phyloP scores from a whole-genome alignment of 139 green algal species.

The Chlamydomonas sp. region DNA sequence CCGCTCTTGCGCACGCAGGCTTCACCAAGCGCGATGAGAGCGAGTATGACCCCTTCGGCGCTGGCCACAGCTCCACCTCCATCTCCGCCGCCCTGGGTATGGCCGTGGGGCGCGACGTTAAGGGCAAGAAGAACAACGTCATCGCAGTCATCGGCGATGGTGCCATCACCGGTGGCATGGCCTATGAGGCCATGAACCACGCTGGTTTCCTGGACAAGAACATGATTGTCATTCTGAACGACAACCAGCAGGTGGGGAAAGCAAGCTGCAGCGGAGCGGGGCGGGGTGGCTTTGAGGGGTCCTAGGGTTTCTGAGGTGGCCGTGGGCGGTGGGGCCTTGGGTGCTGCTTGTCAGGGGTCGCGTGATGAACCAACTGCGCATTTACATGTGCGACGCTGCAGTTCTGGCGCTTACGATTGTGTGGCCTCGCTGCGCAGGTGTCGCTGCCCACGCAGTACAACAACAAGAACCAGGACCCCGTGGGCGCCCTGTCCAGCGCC shows the following conservation, averaged over 20 bases:
- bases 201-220: conserved; percentile 99
- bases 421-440: conserved; percentile 69
- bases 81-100: conserved; percentile 97
- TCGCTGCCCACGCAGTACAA: conserved; percentile 99
- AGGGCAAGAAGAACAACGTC: conserved; percentile 81
- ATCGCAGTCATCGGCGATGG: conserved; percentile 98
- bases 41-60: conserved; percentile 97
- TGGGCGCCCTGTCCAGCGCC: conserved; percentile 92
- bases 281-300: no score
- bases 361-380: no score
- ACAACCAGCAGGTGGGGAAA: conserved; percentile 95
- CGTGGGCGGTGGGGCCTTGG: no score
- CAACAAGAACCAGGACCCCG: conserved; percentile 94
- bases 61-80: conserved; percentile 95
- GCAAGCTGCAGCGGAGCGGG: background rate
- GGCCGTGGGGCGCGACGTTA: conserved; percentile 95
- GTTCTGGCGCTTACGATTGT: no score
- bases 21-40: conserved; percentile 97
- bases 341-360: no score
- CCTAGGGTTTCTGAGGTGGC: no score
- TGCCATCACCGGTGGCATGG: conserved; percentile 99
- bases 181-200: conserved; percentile 99
- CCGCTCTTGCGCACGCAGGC: conserved; percentile 57
- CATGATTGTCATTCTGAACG: conserved; percentile 99
- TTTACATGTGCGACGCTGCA: no score